Evolutionary conservation across 208 protist species (phyloP).

Genomic region (Acanthamoeba castellanii): DNA sequence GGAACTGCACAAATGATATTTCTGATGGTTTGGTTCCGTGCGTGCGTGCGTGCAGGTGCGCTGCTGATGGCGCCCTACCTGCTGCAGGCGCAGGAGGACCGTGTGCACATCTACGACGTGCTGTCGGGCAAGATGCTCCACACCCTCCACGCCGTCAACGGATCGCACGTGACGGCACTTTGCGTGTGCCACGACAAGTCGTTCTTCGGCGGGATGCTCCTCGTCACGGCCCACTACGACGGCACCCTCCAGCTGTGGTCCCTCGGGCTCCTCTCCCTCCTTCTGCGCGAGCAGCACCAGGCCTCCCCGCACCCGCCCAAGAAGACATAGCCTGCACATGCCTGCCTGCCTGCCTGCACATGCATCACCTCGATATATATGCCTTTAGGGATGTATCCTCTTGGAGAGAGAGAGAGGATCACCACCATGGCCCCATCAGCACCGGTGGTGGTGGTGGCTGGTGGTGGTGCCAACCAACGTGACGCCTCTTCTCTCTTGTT

Average conservation of each 20-base stretch:
- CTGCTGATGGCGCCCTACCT: not conserved
- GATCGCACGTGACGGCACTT: not conserved
- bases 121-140: not conserved
- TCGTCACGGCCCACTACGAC: conserved; percentile 19
- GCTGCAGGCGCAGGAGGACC: not conserved
- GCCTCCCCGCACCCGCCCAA: not conserved
- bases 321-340: not conserved
- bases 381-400: too few species aligned
- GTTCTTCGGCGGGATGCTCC: conserved; percentile 2
- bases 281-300: not conserved
- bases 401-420: too few species aligned
- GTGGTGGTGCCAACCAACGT: too few species aligned
- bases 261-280: conserved; percentile 17
- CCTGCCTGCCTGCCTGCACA: not conserved
- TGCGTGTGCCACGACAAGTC: conserved; percentile 51
- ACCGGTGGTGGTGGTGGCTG: too few species aligned
- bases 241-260: conserved; percentile 8
- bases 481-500: too few species aligned
- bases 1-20: too few species aligned
- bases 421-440: too few species aligned
- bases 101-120: conserved; percentile 2
- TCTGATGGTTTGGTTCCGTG: too few species aligned
- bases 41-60: not conserved
- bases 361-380: not conserved
- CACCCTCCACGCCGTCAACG: not conserved